A percentile compares a stretch with the other conserved stretches of the same genome.
phyloP scores from a whole-genome alignment of 805 yeast species.

The Saccharomyces mikatae region DNA sequence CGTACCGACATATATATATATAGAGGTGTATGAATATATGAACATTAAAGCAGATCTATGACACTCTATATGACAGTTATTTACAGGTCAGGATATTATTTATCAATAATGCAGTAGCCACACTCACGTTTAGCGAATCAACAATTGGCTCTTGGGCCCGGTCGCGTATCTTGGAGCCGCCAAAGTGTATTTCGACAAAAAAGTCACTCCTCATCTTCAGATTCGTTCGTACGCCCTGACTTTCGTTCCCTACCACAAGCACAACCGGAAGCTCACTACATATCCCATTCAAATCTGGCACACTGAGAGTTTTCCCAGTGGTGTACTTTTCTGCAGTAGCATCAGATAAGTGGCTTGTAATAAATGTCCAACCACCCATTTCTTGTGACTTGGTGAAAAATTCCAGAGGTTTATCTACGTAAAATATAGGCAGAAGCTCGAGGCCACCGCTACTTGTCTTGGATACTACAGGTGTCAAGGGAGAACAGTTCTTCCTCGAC shows the following conservation, averaged over 20 bases:
- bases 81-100: conserved; percentile 17
- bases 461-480: conserved; percentile 66
- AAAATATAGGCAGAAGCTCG: conserved; percentile 59
- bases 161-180: conserved; percentile 3
- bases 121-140: conserved; percentile 84
- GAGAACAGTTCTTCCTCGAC: conserved; percentile 64
- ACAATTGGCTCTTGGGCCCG: conserved; percentile 27
- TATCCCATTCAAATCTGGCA: conserved; percentile 38
- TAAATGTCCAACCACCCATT: conserved; percentile 60
- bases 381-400: conserved; percentile 49
- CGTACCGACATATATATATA: not conserved
- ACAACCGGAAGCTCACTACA: conserved; percentile 49
- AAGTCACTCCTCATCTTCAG: conserved; percentile 50
- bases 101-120: conserved; percentile 70
- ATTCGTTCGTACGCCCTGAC: conserved; percentile 67
- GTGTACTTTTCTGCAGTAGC: conserved; percentile 30
- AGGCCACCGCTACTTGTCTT: conserved; percentile 82
- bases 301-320: conserved; percentile 32
- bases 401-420: conserved; percentile 47
- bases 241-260: conserved; percentile 79
- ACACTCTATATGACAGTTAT: not conserved
- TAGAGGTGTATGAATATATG: not conserved
- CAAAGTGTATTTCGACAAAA: conserved; percentile 30
- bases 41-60: not conserved
- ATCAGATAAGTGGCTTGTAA: conserved; percentile 47